Base-by-base conservation (phyloP, 2,329 filamentous ascomycete species). In the Calycina herbarum region DNA sequence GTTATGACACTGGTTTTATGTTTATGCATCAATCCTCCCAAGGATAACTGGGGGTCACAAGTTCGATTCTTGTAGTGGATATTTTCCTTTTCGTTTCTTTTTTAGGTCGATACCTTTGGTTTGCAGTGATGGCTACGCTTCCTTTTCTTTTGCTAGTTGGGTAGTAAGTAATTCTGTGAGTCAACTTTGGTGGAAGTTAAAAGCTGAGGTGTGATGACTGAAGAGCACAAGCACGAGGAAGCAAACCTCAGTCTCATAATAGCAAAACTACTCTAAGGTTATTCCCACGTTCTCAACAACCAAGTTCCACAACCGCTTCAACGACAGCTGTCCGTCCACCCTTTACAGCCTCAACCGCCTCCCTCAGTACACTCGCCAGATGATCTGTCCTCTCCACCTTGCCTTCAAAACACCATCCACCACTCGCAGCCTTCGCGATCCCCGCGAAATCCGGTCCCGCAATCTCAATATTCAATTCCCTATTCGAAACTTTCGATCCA, bases 381-480 rank as follows among this genome's bases (percentile, higher is more conserved):
- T 90, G 84, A 3, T 81, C 80, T 1, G 83, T 83, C 5, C 82
- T 87, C 0, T 82, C 80, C 0, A 87, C 86, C 66, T 82, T 80
- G 5, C 80, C 86, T 4, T 86, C 86, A 85, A 86, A 90, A 2
- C 87, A 73, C 61, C 86, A 79, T 0, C 86, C 86, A 6, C 87
- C 87, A 0, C 83, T 82, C 0, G 88, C 87, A 5, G 88, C 88
- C 74, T 85, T 87, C 0, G 88, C 88, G 67, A 90, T 90, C 0
- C 88, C 88, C 0, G 86, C 79, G 72, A 90, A 90, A 68, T 91
- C 88, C 0, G 88, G 88, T 0, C 85, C 85, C 1, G 81, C 82
- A 71, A 91, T 90, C 0, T 82, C 85, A 69, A 91, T 90, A 69
- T 90, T 89, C 45, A 90, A 75, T 58, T 88, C 86, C 67, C 86